Evolutionary conservation across 2,329 filamentous ascomycete species (phyloP), one percentile per base, ranked within the genome.

Genomic region (Fusarium citri): DNA sequence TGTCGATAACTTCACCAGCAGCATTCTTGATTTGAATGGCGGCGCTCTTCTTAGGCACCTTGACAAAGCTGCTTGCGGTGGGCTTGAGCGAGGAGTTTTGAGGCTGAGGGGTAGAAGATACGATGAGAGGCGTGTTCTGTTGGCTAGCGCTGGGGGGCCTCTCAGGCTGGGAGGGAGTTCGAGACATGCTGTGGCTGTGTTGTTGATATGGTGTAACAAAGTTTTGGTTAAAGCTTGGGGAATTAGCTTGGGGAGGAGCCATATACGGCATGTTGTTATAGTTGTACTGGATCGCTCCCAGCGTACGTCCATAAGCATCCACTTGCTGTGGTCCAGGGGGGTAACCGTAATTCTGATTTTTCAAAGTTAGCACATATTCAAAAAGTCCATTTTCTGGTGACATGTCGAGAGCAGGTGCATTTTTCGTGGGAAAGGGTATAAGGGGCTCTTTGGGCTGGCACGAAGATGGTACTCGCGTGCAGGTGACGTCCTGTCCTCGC

Each of bases 21-120:
- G 91, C 87, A 76, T 94, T 93, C 85, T 94, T 97, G 84, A 98
- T 97, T 50, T 90, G 85, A 71, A 98, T 92, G 2, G 91, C 90
- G 49, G 89, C 90, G 80, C 88, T 94, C 84, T 91, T 93, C 78
- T 84, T 85, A 22, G 83, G 83, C 49, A 71, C 64, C 74, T 85
- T 88, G 78, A 83, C 78, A 62, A 87, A 86, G 63, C 79, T 80
- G 41, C 80, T 81, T 16, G 82, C 80, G 5, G 81, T 72, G 77
- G 64, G 80, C 80, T 86, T 87, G 11, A 82, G 76, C 72, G 86
- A 84, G 12, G 91, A 90, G 64, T 88, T 88, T 65, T 91, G 86
- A 66, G 91, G 89, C 71, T 88, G 86, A 6, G 88, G 83, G 8
- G 86, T 85, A 67, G 89, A 88, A n/a, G 89, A 87, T 34, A 90